phyloP scores from a whole-genome alignment of 176 grass and related monocot genomes.

The Zoysia japonica region DNA sequence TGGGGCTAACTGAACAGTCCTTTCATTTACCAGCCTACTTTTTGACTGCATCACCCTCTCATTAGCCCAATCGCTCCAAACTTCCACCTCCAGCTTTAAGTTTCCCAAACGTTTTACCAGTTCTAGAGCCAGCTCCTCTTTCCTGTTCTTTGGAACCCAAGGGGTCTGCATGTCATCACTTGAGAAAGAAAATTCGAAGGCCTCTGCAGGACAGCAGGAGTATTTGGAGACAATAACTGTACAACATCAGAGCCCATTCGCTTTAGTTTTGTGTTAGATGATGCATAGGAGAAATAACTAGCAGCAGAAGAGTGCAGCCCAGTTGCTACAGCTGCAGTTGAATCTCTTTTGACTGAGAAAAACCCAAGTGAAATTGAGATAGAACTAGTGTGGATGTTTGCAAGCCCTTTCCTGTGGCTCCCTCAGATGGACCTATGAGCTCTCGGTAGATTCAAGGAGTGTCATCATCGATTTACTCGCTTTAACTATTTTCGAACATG shows the following conservation, averaged over 20 bases:
- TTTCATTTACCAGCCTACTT: constrained; percentile 35
- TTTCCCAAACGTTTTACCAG: constrained; percentile 19
- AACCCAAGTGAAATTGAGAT: not conserved
- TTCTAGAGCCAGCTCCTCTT: constrained; percentile 37
- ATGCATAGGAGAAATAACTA: constrained; percentile 23
- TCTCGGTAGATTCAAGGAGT: constrained; percentile 31
- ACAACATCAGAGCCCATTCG: constrained; percentile 7
- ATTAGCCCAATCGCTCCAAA: constrained; percentile 45
- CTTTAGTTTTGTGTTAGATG: constrained; percentile 19
- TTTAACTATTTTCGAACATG: constrained; percentile 16
- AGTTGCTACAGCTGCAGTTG: constrained; percentile 17
- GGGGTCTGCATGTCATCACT: constrained; percentile 32
- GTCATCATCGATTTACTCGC: constrained; percentile 29
- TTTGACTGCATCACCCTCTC: constrained; percentile 45
- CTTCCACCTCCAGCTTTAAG: constrained; percentile 35
- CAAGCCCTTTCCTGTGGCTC: constrained; percentile 14
- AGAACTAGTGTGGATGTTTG: constrained; percentile 12
- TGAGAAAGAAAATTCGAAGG: constrained; percentile 42
- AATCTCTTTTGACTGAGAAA: constrained; percentile 17
- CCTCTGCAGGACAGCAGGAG: constrained; percentile 13
- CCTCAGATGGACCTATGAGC: constrained; percentile 19
- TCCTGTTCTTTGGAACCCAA: constrained; percentile 43
- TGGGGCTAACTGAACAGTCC: constrained; percentile 14
- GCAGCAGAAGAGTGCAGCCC: constrained; percentile 27
- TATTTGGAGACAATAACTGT: constrained; percentile 34